Evolutionary conservation across 768 basidiomycete genomes (phyloP), one percentile per base, ranked within the genome.

Genomic region (Baorangia bicolor): DNA sequence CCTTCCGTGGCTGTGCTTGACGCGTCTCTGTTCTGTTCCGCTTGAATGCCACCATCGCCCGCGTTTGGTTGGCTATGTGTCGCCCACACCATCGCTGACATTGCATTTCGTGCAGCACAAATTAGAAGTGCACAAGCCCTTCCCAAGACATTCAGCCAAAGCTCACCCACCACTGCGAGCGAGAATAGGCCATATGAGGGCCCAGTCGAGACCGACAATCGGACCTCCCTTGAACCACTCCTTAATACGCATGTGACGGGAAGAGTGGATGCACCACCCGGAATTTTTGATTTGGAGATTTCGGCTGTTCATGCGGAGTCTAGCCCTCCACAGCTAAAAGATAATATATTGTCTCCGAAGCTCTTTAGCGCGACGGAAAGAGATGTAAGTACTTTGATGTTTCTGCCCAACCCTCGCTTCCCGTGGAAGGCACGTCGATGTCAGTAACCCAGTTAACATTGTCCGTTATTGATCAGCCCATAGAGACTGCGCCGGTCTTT

Each of bases 61-160:
- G 79, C 79, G 13, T 90, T 81, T 73, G 87, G 86, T 76, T 87
- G 85, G 83, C 68, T 88, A 53, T 87, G 86, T 64, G 87, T 88
- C 30, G 73, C 81, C 44, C 79, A 82, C 55, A 81, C 86, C 14
- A 71, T 81, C 20, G 74, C 78, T 50, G 82, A 87, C 52, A 84
- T 92, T 51, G 66, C 87, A 34, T 74, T 79, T 12, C 81, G 85
- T 77, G 87, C 85, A 33, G 83, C 83, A 4, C 79, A 78, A 34
- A 78, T 87, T 34, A 78, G 83, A 66, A 79, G 78, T 20, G 69
- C 77, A 9, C 80, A 79, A 49, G 54, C 31, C 8, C 20, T 55
- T 23, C 56, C 51, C 8, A 63, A 51, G 27, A 38, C 50, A 9
- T 20, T 39, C 37, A 40, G 14, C 5, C 37, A 30, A 34, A 16